Evolutionary conservation across 768 basidiomycete genomes (phyloP), one percentile per base, ranked within the genome.

Genomic region (Tephrocybe sp.): DNA sequence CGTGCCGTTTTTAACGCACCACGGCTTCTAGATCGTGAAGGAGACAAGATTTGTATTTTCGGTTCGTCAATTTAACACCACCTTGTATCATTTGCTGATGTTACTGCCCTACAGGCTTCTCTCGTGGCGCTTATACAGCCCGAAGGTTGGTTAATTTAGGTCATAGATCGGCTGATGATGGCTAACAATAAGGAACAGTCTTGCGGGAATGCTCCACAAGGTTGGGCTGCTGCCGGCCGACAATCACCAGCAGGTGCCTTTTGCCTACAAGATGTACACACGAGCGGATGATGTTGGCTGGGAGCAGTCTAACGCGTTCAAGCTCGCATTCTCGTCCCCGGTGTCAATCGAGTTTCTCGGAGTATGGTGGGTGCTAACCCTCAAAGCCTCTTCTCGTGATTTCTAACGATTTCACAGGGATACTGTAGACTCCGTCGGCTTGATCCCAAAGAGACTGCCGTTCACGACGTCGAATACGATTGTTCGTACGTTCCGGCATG

Each of bases 81-180:
- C 18, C 3, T 6, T 8, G 12, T 8, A 9, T 41, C 4, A 8
- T 21, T 4, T 36, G 11, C 34, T 47, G 36, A 40, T 21, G 4
- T 5, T 28, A 16, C 13, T n/a, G 16, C 22, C 15, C 2, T 12
- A 19, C 42, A 73, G 72, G 73, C 0, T 87, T 88, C 62, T 85
- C 83, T 26, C 71, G 86, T 27, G 84, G 85, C 12, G 81, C 82
- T 6, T 84, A 83, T 61, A 83, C 80, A 0, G 83, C 83, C 12
- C 69, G 84, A 37, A 74, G 75, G 73, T 74, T 16, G 24, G 62
- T 46, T 24, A 13, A 5, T 35, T 11, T 15, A 9, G 6, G 5
- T 35, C 15, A 32, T 9, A 4, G 18, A 19, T 5, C 28, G 9
- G 45, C 25, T 19, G 5, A 8, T 8, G 15, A 26, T 24, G 7